Evolutionary conservation across 495 filamentous ascomycete genomes (phyloP).

Genomic region (Pyrenula aspistea): DNA sequence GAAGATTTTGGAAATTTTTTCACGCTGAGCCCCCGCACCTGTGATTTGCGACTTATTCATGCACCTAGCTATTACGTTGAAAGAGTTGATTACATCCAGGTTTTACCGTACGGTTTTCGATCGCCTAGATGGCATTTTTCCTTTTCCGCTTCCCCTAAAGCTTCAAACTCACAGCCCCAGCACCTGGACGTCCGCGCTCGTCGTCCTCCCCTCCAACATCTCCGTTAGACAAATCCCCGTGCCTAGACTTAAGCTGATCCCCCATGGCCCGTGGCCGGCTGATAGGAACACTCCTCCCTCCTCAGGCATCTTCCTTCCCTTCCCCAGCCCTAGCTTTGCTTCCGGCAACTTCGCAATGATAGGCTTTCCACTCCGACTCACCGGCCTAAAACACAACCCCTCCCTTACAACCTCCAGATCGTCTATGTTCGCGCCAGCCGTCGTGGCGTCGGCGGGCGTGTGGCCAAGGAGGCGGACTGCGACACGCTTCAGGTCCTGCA

Average conservation of each 20-base stretch:
- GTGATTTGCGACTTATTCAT: no score
- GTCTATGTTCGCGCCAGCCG: conserved; percentile 19
- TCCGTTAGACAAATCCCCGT: conserved; percentile 56
- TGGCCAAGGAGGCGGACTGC: conserved; percentile 43
- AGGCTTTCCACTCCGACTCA: conserved; percentile 48
- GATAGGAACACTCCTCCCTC: conserved; percentile 57
- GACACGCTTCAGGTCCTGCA: conserved; percentile 39
- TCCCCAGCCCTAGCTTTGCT: conserved; percentile 31
- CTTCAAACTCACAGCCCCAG: conserved; percentile 24
- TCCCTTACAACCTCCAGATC: conserved; percentile 53
- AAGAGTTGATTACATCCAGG: no score
- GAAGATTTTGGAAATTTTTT: no score
- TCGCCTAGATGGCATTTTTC: no score
- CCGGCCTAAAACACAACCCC: conserved; percentile 62
- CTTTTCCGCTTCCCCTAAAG: no score
- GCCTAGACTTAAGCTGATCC: conserved; percentile 48
- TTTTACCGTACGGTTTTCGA: no score
- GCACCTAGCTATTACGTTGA: no score
- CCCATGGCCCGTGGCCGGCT: conserved; percentile 66
- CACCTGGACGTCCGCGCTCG: conserved; percentile 36
- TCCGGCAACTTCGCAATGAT: conserved; percentile 46
- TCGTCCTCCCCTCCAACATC: conserved; percentile 40
- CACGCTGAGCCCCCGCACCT: no score
- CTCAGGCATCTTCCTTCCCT: conserved; percentile 23
- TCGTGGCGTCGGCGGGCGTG: conserved; percentile 1